phyloP scores from a whole-genome alignment of 2,329 filamentous ascomycete species.

The Parascedosporium putredinis region DNA sequence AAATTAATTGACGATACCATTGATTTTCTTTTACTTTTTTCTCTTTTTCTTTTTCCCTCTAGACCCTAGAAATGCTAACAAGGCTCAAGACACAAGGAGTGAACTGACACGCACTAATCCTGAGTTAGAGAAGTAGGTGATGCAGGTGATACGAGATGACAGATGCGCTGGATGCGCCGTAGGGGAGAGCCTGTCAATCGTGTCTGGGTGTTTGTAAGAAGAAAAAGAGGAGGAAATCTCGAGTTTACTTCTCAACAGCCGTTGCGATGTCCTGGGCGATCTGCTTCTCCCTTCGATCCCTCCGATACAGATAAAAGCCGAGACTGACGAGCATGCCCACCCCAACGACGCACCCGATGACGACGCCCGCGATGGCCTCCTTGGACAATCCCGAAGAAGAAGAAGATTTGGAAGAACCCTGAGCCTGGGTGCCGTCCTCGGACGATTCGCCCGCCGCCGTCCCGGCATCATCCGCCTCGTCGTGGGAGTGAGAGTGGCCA shows the following conservation, averaged over 20 bases:
- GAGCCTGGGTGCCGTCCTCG: constrained; percentile 12
- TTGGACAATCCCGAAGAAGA: constrained; percentile 39
- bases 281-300: constrained; percentile 1
- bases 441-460: constrained; percentile 9
- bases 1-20: too few species aligned
- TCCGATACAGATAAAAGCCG: not conserved
- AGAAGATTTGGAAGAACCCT: constrained; percentile 10
- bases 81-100: too few species aligned
- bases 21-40: too few species aligned
- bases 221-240: too few species aligned
- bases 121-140: too few species aligned
- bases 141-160: too few species aligned
- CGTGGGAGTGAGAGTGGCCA: constrained; percentile 5
- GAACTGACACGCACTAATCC: too few species aligned
- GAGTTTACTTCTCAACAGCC: not conserved
- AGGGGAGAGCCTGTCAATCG: too few species aligned
- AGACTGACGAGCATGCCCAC: constrained; percentile 39
- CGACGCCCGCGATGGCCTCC: constrained; percentile 67
- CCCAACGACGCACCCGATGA: constrained; percentile 57
- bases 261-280: not conserved
- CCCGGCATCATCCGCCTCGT: constrained; percentile 10
- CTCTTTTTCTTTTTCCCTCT: too few species aligned
- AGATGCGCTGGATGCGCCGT: too few species aligned
- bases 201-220: too few species aligned
- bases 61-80: too few species aligned